Evolutionary conservation across 257 asterid genomes (phyloP).

Genomic region (Agastache rugosa): DNA sequence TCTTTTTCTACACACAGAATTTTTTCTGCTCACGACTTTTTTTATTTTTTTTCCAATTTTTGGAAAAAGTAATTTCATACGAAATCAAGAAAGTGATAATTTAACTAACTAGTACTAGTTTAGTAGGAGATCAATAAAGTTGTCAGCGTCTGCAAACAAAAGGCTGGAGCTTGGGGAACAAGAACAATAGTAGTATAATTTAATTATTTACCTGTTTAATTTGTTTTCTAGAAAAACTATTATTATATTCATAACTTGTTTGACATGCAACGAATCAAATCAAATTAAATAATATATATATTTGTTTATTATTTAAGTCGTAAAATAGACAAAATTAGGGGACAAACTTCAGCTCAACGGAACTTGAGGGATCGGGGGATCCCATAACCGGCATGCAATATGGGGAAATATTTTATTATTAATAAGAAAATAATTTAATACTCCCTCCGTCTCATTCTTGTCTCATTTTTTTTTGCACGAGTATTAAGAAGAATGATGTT

Average conservation of each 20-base stretch:
- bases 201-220: neutral
- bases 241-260: conserved; percentile 14
- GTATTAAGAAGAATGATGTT: no score
- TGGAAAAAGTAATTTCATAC: neutral
- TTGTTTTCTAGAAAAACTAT: neutral
- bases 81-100: neutral
- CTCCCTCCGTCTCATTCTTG: no score
- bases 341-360: neutral
- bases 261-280: conserved; percentile 27
- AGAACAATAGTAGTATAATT: neutral
- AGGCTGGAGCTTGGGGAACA: conserved; percentile 23
- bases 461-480: no score
- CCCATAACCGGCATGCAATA: neutral
- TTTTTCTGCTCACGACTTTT: neutral
- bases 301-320: neutral
- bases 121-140: no score
- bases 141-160: neutral
- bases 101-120: neutral
- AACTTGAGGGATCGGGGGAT: neutral
- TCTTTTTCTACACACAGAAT: neutral
- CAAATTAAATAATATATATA: neutral
- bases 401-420: neutral
- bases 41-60: neutral
- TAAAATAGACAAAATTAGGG: neutral
- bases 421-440: no score